Base-by-base conservation (phyloP, 495 filamentous ascomycete species). In the Neurospora sp. region DNA sequence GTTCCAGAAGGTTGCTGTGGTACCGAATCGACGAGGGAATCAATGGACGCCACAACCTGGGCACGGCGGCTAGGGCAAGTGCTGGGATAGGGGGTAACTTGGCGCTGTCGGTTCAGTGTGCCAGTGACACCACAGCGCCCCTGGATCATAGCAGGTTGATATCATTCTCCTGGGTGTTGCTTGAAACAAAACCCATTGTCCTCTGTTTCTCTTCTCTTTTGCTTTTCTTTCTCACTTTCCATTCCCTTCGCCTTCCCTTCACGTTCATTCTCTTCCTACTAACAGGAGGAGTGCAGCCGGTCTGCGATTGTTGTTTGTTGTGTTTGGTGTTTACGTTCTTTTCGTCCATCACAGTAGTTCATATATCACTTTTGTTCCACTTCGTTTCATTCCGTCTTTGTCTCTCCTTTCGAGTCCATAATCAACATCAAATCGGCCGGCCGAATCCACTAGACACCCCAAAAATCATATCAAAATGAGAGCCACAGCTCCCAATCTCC, bases 201-300 rank as follows among this genome's bases (percentile, higher is more conserved):
- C 20, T 45, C 68, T 53, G 69, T 70, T 40, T 73, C 38, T 72
- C 39, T 48, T 70, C 4, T 70, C 31, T 1, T 27, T 39, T 53
- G 70, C 40, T 68, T 38, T 22, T 41, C n/a, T 44, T 38, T 68
- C 48, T 71, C 48, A 42, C 48, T 71, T 38, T 72, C 37, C 71
- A n/a, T 69, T 39, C 27, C 42, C 69, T 44, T 40, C 71, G 68
- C 39, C 40, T 31, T 69, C 18, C 38, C 9, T 37, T 16, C 44
- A 71, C 48, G 31, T 40, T 70, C 44, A n/a, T 72, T 40, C 35
- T 44, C 39, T 35, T 68, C 35, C 18, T 48, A 31, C 31, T 69
- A n/a, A 10, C 39, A 27, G 31, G 68, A 72, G 35, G n/a, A 72
- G 45, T 70, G 74, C 75, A 73, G 72, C 74, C 72, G 73, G 74